A percentile compares a stretch with the other conserved stretches of the same genome.
phyloP scores from a whole-genome alignment of 352 stramenopile genomes.

The Pythium angustatum region DNA sequence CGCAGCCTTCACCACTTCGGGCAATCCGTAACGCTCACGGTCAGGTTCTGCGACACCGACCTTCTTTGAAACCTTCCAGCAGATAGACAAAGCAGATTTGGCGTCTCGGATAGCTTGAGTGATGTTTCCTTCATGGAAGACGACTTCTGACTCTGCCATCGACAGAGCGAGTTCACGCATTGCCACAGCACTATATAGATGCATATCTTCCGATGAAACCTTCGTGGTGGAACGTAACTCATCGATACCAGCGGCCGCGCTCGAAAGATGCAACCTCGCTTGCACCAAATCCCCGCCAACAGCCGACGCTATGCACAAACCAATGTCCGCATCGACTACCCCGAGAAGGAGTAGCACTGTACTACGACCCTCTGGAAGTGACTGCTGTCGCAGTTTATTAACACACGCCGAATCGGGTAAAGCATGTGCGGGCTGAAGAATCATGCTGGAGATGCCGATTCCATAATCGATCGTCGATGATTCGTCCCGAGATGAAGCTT shows the following conservation, averaged over 20 bases:
- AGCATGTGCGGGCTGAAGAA: slow-evolving; percentile 33
- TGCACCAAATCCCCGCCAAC: not conserved
- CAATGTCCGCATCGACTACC: slow-evolving; percentile 28
- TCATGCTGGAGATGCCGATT: slow-evolving; percentile 23
- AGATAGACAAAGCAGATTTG: slow-evolving; percentile 64
- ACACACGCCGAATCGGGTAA: too few relatives aligned
- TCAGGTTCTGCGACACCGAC: slow-evolving; percentile 28
- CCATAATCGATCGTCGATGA: not conserved
- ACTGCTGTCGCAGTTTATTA: too few relatives aligned
- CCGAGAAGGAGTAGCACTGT: slow-evolving; percentile 2
- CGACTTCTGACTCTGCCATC: slow-evolving; percentile 52
- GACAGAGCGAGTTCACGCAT: slow-evolving; percentile 61
- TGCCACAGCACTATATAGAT: slow-evolving; percentile 19
- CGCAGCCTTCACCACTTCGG: slow-evolving; percentile 36
- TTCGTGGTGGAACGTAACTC: slow-evolving; percentile 8
- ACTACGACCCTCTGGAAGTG: not conserved
- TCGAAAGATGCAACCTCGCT: slow-evolving; percentile 10
- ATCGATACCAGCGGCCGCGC: slow-evolving; percentile 9
- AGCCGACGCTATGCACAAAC: slow-evolving; percentile 16
- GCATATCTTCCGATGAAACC: slow-evolving; percentile 13
- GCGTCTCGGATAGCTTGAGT: slow-evolving; percentile 49
- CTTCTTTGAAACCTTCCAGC: slow-evolving; percentile 64
- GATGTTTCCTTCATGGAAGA: slow-evolving; percentile 48
- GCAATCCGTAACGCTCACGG: slow-evolving; percentile 39
- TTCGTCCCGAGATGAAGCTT: not conserved